phyloP scores from a whole-genome alignment of 345 rosid species.

The Camelina neglecta region DNA sequence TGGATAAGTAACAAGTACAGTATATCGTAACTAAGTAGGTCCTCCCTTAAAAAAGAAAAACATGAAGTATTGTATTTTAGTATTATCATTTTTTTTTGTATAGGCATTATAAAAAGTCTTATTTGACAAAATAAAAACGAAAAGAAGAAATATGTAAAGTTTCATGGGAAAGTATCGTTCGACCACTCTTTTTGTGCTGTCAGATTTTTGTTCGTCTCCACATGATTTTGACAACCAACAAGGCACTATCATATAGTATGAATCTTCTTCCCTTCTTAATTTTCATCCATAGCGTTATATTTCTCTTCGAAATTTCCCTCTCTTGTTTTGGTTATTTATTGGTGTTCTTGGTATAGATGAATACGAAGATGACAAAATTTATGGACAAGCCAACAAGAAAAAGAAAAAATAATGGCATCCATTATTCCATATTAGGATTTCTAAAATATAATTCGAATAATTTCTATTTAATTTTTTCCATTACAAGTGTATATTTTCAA shows the following conservation, averaged over 20 bases:
- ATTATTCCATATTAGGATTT: too few relatives aligned
- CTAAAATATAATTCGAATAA: too few relatives aligned
- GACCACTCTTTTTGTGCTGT: slow-evolving; percentile 44
- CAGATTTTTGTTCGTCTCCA: slow-evolving; percentile 41
- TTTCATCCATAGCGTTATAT: slow-evolving; percentile 1
- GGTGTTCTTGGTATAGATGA: neutral
- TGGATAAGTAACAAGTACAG: slow-evolving; percentile 27
- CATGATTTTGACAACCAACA: slow-evolving; percentile 41
- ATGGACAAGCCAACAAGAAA: neutral
- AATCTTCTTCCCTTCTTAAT: slow-evolving; percentile 25
- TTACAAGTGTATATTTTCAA: neutral
- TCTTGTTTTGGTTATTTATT: neutral
- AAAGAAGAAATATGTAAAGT: neutral
- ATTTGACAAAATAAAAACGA: neutral
- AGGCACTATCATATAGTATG: slow-evolving; percentile 29
- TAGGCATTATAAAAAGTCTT: slow-evolving; percentile 16
- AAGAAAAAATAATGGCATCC: neutral
- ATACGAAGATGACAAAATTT: neutral
- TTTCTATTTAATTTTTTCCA: neutral
- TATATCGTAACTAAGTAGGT: slow-evolving; percentile 21
- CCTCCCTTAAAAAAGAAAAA: neutral
- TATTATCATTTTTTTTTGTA: neutral
- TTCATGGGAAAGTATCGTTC: slow-evolving; percentile 42
- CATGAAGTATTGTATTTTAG: slow-evolving; percentile 10
- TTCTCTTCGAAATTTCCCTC: neutral